phyloP scores from a whole-genome alignment of 169 alveolate genomes.

The Eimeria acervulina region DNA sequence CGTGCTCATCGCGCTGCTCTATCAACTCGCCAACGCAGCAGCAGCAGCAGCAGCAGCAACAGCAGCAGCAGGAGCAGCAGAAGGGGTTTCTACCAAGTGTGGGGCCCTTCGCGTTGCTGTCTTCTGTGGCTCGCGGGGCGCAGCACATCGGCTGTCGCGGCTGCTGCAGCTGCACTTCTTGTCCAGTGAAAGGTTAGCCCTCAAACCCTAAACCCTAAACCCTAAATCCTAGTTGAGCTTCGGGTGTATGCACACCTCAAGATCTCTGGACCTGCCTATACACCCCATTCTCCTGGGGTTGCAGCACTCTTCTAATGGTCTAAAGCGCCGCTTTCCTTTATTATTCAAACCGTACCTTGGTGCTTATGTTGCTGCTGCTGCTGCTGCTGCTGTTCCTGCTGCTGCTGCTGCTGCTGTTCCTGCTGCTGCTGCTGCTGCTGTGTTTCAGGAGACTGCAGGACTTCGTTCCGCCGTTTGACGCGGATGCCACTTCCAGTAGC shows the following conservation, averaged over 20 bases:
- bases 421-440: background rate
- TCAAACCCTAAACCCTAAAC: background rate
- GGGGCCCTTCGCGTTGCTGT: background rate
- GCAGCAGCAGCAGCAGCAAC: slow-evolving; percentile 55
- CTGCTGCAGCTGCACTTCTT: slow-evolving; percentile 62
- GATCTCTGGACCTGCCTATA: too few relatives aligned
- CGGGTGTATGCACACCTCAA: too few relatives aligned
- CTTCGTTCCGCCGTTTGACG: slow-evolving; percentile 6
- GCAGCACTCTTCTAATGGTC: too few relatives aligned
- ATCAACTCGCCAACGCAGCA: slow-evolving; percentile 37
- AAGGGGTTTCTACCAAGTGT: background rate
- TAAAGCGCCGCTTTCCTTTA: too few relatives aligned
- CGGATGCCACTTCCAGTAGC: background rate
- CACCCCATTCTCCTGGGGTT: too few relatives aligned
- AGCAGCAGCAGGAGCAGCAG: background rate
- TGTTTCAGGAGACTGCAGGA: background rate
- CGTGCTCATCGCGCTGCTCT: slow-evolving; percentile 44
- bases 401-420: background rate
- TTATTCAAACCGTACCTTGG: too few relatives aligned
- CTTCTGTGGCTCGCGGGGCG: slow-evolving; percentile 35
- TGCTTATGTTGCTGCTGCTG: background rate
- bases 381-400: background rate
- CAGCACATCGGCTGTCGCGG: slow-evolving; percentile 75
- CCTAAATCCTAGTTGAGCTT: background rate
- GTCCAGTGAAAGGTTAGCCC: background rate